Percentiles rank a stretch among this genome's conserved stretches.
These are phyloP conservation scores for Leccinum arenicola DNA, from an alignment of 768 basidiomycete genomes.

Conservation along the genomic window DNA sequence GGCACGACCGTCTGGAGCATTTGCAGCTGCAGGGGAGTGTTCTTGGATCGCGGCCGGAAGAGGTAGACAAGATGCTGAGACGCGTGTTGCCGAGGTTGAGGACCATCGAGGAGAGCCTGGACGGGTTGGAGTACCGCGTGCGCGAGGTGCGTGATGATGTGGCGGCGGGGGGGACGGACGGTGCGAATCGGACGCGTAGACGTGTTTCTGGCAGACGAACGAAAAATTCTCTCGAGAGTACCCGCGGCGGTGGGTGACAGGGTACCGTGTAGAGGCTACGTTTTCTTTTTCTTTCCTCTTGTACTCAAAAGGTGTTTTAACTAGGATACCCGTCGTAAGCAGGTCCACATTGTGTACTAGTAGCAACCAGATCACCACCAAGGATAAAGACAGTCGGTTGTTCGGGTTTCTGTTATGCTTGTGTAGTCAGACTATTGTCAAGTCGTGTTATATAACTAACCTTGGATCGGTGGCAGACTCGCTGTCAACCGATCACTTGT, in stretches of 20 bases:
- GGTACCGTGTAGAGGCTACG: not conserved
- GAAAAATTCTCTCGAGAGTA: slow-evolving; percentile 12
- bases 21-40: slow-evolving; percentile 17
- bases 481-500: no score
- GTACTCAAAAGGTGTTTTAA: not conserved
- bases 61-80: slow-evolving; percentile 20
- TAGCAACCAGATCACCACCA: not conserved
- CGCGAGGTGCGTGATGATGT: slow-evolving; percentile 7
- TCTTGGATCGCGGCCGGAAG: slow-evolving; percentile 9
- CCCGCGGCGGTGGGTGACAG: not conserved
- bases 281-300: not conserved
- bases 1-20: slow-evolving; percentile 12
- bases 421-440: not conserved
- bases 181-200: not conserved
- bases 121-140: slow-evolving; percentile 13
- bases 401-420: no score
- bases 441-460: no score
- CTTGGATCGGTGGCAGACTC: no score
- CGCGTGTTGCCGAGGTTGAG: slow-evolving; percentile 21
- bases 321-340: not conserved
- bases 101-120: slow-evolving; percentile 23
- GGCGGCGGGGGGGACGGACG: not conserved
- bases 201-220: slow-evolving; percentile 13
- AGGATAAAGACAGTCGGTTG: no score
- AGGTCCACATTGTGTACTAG: not conserved